Percentiles rank a stretch among this genome's conserved stretches.
These are phyloP conservation scores for Royoungia palumana DNA, from an alignment of 768 basidiomycete genomes.

Conservation along the genomic window DNA sequence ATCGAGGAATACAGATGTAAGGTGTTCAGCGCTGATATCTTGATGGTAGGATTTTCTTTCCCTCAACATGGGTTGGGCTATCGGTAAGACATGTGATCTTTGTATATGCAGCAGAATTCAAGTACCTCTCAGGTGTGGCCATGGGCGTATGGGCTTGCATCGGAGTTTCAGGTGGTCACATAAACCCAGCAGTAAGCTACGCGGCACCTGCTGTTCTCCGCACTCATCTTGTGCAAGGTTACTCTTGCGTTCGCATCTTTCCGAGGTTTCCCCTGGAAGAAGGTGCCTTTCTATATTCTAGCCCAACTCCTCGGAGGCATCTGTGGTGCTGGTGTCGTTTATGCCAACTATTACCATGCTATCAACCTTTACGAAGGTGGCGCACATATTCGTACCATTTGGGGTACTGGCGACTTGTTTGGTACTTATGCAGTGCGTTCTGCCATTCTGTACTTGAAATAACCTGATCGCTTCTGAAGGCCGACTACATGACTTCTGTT, in stretches of 20 bases:
- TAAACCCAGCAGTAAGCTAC: conserved; percentile 62
- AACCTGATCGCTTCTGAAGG: conserved; percentile 26
- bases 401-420: conserved; percentile 56
- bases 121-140: conserved; percentile 40
- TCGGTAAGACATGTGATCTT: conserved; percentile 20
- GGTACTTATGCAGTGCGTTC: conserved; percentile 55
- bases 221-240: conserved; percentile 40
- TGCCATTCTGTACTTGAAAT: not conserved
- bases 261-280: conserved; percentile 75
- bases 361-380: conserved; percentile 64
- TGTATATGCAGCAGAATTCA: not conserved
- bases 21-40: not conserved
- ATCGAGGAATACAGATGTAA: not conserved
- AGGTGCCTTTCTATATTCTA: conserved; percentile 68
- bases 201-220: not conserved
- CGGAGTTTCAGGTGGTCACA: conserved; percentile 71
- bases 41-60: conserved; percentile 22
- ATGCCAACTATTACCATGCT: conserved; percentile 65
- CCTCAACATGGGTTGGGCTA: conserved; percentile 30
- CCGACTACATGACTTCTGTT: conserved; percentile 41
- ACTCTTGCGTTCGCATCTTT: conserved; percentile 67
- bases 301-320: conserved; percentile 62
- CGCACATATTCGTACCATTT: conserved; percentile 49
- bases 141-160: conserved; percentile 67
- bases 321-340: conserved; percentile 54